Evolutionary conservation across 768 basidiomycete genomes (phyloP).

Genomic region (Aureoboletus auriporus): DNA sequence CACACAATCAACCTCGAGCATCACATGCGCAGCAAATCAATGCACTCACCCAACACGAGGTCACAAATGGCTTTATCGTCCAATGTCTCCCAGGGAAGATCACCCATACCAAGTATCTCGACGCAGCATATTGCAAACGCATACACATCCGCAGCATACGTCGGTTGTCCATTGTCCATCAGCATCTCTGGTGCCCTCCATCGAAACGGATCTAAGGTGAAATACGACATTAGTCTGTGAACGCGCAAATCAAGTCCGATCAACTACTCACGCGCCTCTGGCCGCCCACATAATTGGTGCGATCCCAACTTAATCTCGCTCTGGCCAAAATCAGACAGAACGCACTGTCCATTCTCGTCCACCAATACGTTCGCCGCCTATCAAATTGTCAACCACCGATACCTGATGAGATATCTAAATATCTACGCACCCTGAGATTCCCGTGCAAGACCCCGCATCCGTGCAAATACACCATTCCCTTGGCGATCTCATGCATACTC

Average conservation of each 20-base stretch:
- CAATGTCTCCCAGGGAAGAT: constrained; percentile 51
- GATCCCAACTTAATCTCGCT: constrained; percentile 75
- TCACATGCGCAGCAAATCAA: background rate
- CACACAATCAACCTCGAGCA: constrained; percentile 17
- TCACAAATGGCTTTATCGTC: constrained; percentile 49
- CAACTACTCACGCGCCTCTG: constrained; percentile 37
- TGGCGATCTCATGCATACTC: constrained; percentile 70
- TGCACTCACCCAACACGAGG: constrained; percentile 46
- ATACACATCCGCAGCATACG: constrained; percentile 60
- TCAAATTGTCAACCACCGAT: background rate
- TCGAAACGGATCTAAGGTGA: constrained; percentile 56
- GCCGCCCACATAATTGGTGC: constrained; percentile 52
- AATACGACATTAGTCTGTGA: background rate
- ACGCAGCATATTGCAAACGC: constrained; percentile 64
- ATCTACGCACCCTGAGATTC: constrained; percentile 62
- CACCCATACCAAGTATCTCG: constrained; percentile 60
- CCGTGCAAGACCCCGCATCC: constrained; percentile 66
- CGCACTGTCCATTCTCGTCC: constrained; percentile 58
- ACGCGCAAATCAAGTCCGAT: background rate
- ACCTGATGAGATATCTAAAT: background rate
- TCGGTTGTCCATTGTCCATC: constrained; percentile 42
- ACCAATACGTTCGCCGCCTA: constrained; percentile 76
- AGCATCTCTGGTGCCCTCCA: constrained; percentile 75
- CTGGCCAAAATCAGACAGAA: constrained; percentile 83
- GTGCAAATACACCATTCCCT: constrained; percentile 83